Evolutionary conservation across 2,329 filamentous ascomycete species (phyloP).

Genomic region (Seiridium cupressi): DNA sequence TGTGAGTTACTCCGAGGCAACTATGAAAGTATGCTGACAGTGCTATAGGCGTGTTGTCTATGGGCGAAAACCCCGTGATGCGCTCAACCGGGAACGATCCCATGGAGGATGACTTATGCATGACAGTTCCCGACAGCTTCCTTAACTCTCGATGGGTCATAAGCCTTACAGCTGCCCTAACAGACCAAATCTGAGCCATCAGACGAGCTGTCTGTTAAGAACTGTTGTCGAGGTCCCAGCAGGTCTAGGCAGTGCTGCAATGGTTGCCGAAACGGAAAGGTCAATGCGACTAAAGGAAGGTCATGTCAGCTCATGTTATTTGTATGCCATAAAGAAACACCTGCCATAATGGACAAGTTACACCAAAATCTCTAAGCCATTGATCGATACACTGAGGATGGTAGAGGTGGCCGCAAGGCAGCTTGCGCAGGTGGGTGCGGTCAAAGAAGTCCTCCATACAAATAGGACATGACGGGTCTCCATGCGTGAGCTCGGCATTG

Average conservation of each 20-base stretch:
- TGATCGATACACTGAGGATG: slow-evolving; percentile 10
- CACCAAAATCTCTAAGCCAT: slow-evolving; percentile 12
- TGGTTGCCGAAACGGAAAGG: slow-evolving; percentile 1
- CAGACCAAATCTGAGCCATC: too few species aligned
- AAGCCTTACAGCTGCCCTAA: too few species aligned
- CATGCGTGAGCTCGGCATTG: slow-evolving; percentile 1
- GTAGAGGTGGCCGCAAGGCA: slow-evolving; percentile 9
- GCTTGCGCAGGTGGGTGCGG: not conserved
- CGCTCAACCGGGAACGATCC: not conserved
- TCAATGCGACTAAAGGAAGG: not conserved
- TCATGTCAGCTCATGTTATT: not conserved
- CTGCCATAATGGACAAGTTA: slow-evolving; percentile 10
- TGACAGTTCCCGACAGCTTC: not conserved
- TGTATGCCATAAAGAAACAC: not conserved
- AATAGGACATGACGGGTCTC: slow-evolving; percentile 4
- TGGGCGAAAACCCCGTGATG: not conserved
- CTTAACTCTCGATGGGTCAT: not conserved
- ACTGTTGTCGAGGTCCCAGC: not conserved
- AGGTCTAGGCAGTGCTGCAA: not conserved
- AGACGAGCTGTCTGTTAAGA: not conserved
- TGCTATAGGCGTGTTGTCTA: not conserved
- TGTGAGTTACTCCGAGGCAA: not conserved
- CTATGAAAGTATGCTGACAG: not conserved
- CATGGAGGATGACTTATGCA: not conserved
- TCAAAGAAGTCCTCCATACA: slow-evolving; percentile 5